phyloP scores from a whole-genome alignment of 805 yeast species.

The Schwanniomyces pseudopolymorphus region DNA sequence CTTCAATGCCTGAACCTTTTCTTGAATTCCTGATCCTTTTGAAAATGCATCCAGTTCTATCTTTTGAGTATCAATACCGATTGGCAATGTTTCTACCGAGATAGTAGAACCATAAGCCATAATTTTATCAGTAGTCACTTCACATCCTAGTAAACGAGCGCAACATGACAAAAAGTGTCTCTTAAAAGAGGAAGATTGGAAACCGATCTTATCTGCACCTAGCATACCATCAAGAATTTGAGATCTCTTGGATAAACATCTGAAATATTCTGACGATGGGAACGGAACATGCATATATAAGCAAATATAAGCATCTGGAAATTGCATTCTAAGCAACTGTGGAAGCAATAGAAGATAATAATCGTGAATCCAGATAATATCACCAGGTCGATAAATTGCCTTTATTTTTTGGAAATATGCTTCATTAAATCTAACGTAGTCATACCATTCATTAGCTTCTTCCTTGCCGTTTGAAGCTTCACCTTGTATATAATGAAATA shows the following conservation, averaged over 20 bases:
- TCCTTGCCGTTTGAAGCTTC: conserved; percentile 67
- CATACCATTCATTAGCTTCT: conserved; percentile 77
- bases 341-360: conserved; percentile 82
- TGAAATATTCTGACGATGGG: conserved; percentile 90
- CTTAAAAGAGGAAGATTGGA: conserved; percentile 83
- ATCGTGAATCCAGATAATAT: conserved; percentile 90
- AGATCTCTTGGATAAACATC: conserved; percentile 81
- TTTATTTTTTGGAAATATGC: conserved; percentile 80
- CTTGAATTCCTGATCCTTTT: conserved; percentile 45
- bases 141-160: conserved; percentile 82
- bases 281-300: conserved; percentile 88
- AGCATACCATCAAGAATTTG: conserved; percentile 86
- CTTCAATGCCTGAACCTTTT: conserved; percentile 63
- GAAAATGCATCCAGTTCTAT: conserved; percentile 64
- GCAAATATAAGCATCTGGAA: conserved; percentile 73
- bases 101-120: conserved; percentile 77
- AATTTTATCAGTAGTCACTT: conserved; percentile 56
- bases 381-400: conserved; percentile 79
- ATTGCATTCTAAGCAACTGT: conserved; percentile 73
- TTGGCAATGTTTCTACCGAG: conserved; percentile 73
- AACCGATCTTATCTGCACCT: conserved; percentile 83
- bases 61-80: conserved; percentile 79
- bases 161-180: conserved; percentile 92
- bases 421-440: conserved; percentile 87
- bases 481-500: conserved; percentile 87